Base-by-base conservation (phyloP, 1,284 basidiomycete species). In the Inonotus hispidus region DNA sequence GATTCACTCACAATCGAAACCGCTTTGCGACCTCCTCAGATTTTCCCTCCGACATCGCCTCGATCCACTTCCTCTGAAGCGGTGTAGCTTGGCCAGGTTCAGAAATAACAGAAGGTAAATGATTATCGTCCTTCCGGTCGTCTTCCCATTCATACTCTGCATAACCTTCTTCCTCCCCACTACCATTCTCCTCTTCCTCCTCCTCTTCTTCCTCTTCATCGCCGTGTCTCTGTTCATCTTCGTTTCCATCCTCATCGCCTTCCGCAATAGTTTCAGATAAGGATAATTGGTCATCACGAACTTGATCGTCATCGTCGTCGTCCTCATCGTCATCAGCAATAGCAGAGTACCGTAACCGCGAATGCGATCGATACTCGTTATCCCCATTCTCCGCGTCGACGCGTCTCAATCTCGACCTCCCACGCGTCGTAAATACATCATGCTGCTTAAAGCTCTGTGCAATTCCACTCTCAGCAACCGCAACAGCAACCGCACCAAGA, bases 51-150 rank as follows among this genome's bases (percentile, higher is more conserved):
- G 87, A 87, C 90, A 95, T 95, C 14, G 84, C 88, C 23, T 83
- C 79, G 53, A 95, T 76, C 92, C 93, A 95, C 60, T 80, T 79
- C 54, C 87, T 80, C 71, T 95, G 88, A 59, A 86, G 70, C 7
- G 85, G 79, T 13, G 85, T 92, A 25, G 93, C 92, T 38, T 87
- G 80, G 1, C 85, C 86, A n/a, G 93, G 93, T 72, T 94, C 90
- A 58, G 79, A 77, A 56, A 95, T 92, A 70, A 95, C 83, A 1
- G 83, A 81, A 7, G 88, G 77, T 57, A 72, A 73, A n/a, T 79
- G 69, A 53, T 80, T 79, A 66, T 85, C 83, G 53, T 82, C 81
- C 59, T 37, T 75, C 72, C 29, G 79, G 77, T 58, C 82, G 78
- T 79, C 79, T 80, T 41, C 78, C 79, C 75, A 64, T 19, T 68